These are phyloP conservation scores for Tubosaeta sp. DNA, from an alignment of 768 basidiomycete species.

Conservation along the genomic window DNA sequence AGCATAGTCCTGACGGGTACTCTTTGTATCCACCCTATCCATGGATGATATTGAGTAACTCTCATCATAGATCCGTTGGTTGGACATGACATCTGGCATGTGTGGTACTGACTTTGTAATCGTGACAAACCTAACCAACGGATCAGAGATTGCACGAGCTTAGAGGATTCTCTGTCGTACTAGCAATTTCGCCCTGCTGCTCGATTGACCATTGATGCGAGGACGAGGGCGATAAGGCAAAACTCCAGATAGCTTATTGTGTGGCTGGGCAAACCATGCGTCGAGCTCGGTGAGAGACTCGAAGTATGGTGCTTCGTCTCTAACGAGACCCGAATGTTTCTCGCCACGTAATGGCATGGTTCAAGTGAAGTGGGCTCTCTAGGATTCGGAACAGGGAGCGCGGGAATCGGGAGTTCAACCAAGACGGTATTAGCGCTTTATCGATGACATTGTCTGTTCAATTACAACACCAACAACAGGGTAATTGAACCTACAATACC, in stretches of 20 bases:
- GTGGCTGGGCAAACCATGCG: constrained; percentile 41
- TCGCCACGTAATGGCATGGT: constrained; percentile 25
- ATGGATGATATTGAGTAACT: background rate
- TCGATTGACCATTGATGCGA: constrained; percentile 11
- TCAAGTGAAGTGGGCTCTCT: too few relatives aligned
- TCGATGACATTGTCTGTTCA: too few relatives aligned
- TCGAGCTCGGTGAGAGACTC: constrained; percentile 54
- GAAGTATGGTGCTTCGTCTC: constrained; percentile 45
- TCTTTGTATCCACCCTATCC: constrained; percentile 78
- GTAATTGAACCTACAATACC: too few relatives aligned
- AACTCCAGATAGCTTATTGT: constrained; percentile 38
- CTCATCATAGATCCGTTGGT: constrained; percentile 6
- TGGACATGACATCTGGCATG: background rate
- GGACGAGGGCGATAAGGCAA: constrained; percentile 36
- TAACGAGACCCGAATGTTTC: constrained; percentile 20
- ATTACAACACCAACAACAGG: too few relatives aligned
- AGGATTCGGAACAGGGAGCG: too few relatives aligned
- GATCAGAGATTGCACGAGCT: constrained; percentile 15
- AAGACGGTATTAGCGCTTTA: too few relatives aligned
- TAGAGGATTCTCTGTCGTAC: constrained; percentile 36
- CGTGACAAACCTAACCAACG: constrained; percentile 27
- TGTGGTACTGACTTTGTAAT: constrained; percentile 29
- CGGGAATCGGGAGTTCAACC: too few relatives aligned
- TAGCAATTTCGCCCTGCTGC: constrained; percentile 50
- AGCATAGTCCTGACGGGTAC: constrained; percentile 52